Percentiles rank a stretch among this genome's conserved stretches.
These are phyloP conservation scores for Letharia lupina DNA, from an alignment of 495 filamentous ascomycete species.

Conservation along the genomic window DNA sequence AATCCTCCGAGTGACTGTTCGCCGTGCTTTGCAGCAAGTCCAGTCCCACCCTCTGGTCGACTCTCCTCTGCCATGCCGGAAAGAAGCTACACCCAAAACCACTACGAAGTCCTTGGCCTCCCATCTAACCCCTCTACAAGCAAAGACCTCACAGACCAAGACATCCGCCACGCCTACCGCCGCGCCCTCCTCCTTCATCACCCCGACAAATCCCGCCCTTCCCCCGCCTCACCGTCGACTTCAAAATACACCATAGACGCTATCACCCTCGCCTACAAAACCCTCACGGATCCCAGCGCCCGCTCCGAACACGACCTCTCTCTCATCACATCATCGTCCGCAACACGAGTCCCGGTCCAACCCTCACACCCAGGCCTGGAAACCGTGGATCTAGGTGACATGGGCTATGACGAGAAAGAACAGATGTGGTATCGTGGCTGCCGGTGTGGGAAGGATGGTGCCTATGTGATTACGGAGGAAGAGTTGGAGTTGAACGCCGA, in stretches of 20 bases:
- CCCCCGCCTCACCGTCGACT: conserved; percentile 11
- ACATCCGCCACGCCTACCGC: conserved; percentile 69
- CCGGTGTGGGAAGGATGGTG: conserved; percentile 70
- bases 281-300: conserved; percentile 50
- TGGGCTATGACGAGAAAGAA: conserved; percentile 45
- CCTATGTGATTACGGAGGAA: conserved; percentile 58
- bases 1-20: background rate
- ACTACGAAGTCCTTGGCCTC: conserved; percentile 20
- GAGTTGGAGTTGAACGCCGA: conserved; percentile 55
- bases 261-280: conserved; percentile 67
- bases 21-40: background rate
- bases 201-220: conserved; percentile 57
- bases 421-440: conserved; percentile 59
- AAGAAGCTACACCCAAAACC: conserved; percentile 1
- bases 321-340: conserved; percentile 2
- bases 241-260: conserved; percentile 54
- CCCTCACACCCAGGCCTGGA: conserved; percentile 49
- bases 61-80: conserved; percentile 12
- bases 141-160: conserved; percentile 9
- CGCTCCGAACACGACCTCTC: conserved; percentile 58
- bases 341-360: conserved; percentile 11
- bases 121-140: background rate
- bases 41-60: background rate
- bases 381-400: conserved; percentile 74
- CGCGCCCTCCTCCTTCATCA: conserved; percentile 70